phyloP scores from a whole-genome alignment of 2,329 filamentous ascomycete genomes.

The Epichloe hybrida region DNA sequence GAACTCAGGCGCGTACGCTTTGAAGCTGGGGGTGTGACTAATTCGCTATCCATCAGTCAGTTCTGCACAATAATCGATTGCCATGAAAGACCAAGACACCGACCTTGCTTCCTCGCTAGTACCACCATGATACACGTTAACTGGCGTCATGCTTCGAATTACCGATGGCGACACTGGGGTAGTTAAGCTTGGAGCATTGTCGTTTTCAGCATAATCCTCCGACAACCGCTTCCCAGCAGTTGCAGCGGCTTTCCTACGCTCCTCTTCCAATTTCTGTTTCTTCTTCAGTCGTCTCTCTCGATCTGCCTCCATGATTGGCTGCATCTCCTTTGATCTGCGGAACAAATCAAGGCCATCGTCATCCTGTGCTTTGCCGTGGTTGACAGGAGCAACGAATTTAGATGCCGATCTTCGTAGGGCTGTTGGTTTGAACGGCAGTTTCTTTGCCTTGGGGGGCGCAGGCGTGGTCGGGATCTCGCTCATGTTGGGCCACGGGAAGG shows the following conservation, averaged over 20 bases:
- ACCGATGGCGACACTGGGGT: neutral
- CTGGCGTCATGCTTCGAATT: neutral
- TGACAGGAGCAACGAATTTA: constrained; percentile 2
- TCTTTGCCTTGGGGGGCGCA: constrained; percentile 21
- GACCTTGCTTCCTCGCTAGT: neutral
- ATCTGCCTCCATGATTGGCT: constrained; percentile 29
- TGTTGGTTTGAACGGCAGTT: constrained; percentile 37
- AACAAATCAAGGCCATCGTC: constrained; percentile 33
- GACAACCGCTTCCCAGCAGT: constrained; percentile 11
- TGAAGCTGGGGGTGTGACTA: constrained; percentile 24
- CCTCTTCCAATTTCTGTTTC: constrained; percentile 13
- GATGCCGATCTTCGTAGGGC: constrained; percentile 22
- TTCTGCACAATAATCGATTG: neutral
- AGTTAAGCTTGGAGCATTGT: neutral
- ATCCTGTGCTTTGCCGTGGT: constrained; percentile 10
- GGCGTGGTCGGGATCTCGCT: constrained; percentile 15
- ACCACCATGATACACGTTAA: neutral
- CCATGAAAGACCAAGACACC: neutral
- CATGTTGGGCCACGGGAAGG: constrained; percentile 13
- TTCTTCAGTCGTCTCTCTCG: constrained; percentile 18
- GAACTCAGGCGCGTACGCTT: constrained; percentile 21
- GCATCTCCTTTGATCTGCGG: constrained; percentile 35
- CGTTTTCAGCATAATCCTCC: constrained; percentile 9
- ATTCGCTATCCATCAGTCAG: constrained; percentile 13
- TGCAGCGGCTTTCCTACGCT: constrained; percentile 4